Evolutionary conservation across 2,329 filamentous ascomycete genomes (phyloP).

Genomic region (Aspergillus viridinutans): DNA sequence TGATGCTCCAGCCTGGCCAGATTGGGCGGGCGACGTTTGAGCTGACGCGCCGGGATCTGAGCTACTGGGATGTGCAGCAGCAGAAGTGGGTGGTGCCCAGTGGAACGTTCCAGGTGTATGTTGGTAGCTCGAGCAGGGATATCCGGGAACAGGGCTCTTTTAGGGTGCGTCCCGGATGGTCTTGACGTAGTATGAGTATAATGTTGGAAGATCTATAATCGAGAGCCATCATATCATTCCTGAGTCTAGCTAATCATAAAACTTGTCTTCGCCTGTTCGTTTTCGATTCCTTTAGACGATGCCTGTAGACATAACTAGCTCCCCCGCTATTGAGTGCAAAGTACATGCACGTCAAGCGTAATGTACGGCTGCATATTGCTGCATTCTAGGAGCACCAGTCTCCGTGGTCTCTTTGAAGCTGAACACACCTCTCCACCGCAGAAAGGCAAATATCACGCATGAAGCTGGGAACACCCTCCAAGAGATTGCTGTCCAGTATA

Average conservation of each 20-base stretch:
- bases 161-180: neutral
- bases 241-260: neutral
- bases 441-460: too few relatives aligned
- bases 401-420: too few relatives aligned
- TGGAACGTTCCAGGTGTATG: constrained; percentile 8
- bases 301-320: neutral
- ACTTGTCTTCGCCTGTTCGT: neutral
- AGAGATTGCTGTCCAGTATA: too few relatives aligned
- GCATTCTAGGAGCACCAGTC: neutral
- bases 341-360: too few relatives aligned
- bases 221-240: neutral
- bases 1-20: constrained; percentile 30
- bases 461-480: too few relatives aligned
- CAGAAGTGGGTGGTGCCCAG: constrained; percentile 54
- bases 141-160: neutral
- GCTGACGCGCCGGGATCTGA: constrained; percentile 58
- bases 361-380: neutral
- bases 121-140: neutral
- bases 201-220: neutral
- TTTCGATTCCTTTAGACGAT: neutral
- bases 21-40: constrained; percentile 49
- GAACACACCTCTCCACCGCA: too few relatives aligned
- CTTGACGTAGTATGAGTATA: neutral
- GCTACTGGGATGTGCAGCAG: constrained; percentile 56
- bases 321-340: too few relatives aligned